Base-by-base conservation (phyloP, 202 grass and related monocot species). In the Bolboschoenoplectus hybrid region DNA sequence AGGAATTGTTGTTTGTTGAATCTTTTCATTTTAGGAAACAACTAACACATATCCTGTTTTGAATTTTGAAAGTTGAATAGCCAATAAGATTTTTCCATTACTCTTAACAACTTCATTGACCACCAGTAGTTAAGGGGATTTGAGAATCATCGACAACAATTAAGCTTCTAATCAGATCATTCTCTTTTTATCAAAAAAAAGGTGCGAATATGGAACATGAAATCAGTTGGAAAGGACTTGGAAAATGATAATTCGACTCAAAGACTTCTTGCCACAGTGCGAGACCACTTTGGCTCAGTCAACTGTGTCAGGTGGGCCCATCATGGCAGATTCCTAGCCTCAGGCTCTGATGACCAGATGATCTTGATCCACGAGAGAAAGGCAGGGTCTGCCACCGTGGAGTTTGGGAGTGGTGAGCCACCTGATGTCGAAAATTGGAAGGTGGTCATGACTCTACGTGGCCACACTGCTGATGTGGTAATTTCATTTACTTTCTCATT, bases 391-490 rank as follows among this genome's bases (percentile, higher is more conserved):
- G 93, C 93, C 60, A 94, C 92, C 35, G 89, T 94, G 66, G 97
- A 99, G 82, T 99, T 99, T 87, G 97, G 97, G 69, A 99, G 97
- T 74, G 92, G 93, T 73, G 97, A 96, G 20, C 93, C 97, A 68
- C 90, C 93, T 45, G 97, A 99, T 91, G 39, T 99, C 65, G 97
- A 99, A 85, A 99, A 99, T 74, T 99, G 97, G 97, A 99, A 99
- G 88, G 97, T 94, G 10, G 32, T 92, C 86, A 94, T 94, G 93
- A 99, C 97, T 16, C 91, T 99, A 74, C 95, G 93, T 44, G 97
- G 97, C 9, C 97, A 99, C 86, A 90, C 97, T 87, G 97, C 97
- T 0, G 97, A 99, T n/a, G 97, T 99, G 97, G 97, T 99, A 99
- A 94, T 92, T 92, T 81, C 38, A 81, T 87, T 82, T 52, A 36